phyloP scores from a whole-genome alignment of 371 early-diverging fungal genomes.

The Rhizopus stolonifer region DNA sequence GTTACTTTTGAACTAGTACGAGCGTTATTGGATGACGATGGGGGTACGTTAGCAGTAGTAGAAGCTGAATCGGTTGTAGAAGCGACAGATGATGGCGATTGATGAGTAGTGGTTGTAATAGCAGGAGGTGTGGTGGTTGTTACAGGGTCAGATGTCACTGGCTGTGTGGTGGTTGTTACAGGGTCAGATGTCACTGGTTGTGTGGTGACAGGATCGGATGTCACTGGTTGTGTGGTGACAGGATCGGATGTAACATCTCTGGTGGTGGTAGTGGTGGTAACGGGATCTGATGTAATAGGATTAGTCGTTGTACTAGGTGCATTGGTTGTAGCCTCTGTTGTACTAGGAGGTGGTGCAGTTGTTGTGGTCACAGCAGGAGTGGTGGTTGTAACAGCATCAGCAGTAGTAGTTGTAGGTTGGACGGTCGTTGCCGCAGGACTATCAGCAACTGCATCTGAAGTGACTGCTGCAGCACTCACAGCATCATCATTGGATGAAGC shows the following conservation, averaged over 20 bases:
- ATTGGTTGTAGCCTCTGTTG: neutral
- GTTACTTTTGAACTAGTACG: no score
- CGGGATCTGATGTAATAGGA: neutral
- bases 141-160: neutral
- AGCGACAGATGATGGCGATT: neutral
- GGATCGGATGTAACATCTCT: neutral
- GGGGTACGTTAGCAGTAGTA: neutral
- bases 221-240: no score
- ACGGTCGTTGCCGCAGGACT: neutral
- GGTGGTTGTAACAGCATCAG: neutral
- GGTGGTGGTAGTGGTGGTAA: slow-evolving; percentile 1
- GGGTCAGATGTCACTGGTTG: neutral
- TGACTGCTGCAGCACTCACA: neutral
- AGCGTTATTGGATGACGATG: slow-evolving; percentile 4
- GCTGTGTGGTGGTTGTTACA: neutral
- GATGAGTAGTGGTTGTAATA: neutral
- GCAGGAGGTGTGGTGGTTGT: neutral
- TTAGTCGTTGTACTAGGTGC: slow-evolving; percentile 1
- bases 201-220: no score
- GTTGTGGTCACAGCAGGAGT: slow-evolving; percentile 1
- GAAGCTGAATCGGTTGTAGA: neutral
- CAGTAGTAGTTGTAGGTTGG: neutral
- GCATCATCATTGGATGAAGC: neutral
- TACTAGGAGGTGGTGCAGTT: no score
- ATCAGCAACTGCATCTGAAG: neutral